Conservation (phyloP, 805 yeast genomes). For the Candida caryicola region DNA sequence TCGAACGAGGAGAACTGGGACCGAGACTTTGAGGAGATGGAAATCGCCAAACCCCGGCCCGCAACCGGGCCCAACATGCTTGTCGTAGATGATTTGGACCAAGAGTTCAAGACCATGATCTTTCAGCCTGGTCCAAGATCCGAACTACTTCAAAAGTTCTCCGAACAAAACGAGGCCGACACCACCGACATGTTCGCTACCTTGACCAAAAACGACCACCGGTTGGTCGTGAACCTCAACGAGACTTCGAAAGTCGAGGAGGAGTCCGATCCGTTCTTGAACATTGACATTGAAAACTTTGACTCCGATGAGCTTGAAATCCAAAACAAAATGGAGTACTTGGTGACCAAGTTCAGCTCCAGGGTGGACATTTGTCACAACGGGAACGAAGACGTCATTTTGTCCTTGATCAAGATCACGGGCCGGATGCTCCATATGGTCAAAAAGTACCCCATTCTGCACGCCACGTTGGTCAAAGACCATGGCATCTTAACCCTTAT, state of each 20-base stretch:
- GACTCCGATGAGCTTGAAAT: conserved; percentile 42
- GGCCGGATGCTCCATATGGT: conserved; percentile 38
- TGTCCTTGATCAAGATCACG: conserved; percentile 32
- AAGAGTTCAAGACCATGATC: conserved; percentile 8
- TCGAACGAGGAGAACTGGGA: conserved; percentile 36
- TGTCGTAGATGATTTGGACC: conserved; percentile 10
- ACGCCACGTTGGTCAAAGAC: conserved; percentile 37
- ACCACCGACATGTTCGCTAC: conserved; percentile 10
- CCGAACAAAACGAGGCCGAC: conserved; percentile 24
- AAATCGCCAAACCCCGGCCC: conserved; percentile 4
- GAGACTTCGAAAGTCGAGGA: conserved; percentile 14
- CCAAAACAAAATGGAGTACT: conserved; percentile 38
- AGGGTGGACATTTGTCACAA: conserved; percentile 29
- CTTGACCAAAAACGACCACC: background rate
- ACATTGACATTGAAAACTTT: conserved; percentile 36
- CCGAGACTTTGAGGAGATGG: conserved; percentile 24
- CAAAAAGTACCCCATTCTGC: conserved; percentile 39
- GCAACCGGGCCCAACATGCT: conserved; percentile 2
- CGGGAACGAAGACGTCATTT: conserved; percentile 29
- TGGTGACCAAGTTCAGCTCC: conserved; percentile 29
- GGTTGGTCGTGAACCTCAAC: conserved; percentile 3
- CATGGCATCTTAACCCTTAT: conserved; percentile 40
- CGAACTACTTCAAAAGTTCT: conserved; percentile 30
- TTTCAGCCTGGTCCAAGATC: conserved; percentile 3
- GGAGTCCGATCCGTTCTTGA: conserved; percentile 36